Percentiles rank a stretch among this genome's conserved stretches.
phyloP scores from a whole-genome alignment of 176 grass and related monocot genomes.

The Areca catechu region DNA sequence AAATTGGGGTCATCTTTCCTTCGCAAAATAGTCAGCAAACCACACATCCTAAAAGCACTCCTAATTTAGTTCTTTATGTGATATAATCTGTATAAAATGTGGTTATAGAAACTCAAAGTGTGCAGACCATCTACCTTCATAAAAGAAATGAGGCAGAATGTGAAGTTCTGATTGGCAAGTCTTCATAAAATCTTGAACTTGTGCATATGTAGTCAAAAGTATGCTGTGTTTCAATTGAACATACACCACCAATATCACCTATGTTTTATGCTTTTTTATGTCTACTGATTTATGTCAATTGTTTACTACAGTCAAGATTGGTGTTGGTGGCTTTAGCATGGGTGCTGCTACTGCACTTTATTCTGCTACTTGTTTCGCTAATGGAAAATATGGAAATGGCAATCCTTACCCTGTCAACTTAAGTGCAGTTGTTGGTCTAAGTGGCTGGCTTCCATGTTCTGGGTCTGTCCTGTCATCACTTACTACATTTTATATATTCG shows the following conservation, averaged over 20 bases:
- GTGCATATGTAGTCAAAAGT: too few relatives aligned
- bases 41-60: neutral
- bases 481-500: neutral
- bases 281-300: slow-evolving; percentile 6
- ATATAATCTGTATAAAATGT: neutral
- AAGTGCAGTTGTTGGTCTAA: slow-evolving; percentile 69
- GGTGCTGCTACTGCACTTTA: slow-evolving; percentile 83
- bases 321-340: slow-evolving; percentile 96
- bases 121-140: too few relatives aligned
- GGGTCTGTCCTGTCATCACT: slow-evolving; percentile 37
- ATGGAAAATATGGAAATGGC: slow-evolving; percentile 90
- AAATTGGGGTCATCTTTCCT: too few relatives aligned
- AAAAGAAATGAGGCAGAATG: too few relatives aligned
- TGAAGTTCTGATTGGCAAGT: too few relatives aligned
- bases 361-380: slow-evolving; percentile 77
- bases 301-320: slow-evolving; percentile 68
- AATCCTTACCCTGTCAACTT: slow-evolving; percentile 77
- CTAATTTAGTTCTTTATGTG: neutral
- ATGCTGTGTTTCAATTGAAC: too few relatives aligned
- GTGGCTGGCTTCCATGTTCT: slow-evolving; percentile 93
- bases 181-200: too few relatives aligned
- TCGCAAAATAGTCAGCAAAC: neutral
- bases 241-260: neutral
- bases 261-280: neutral
- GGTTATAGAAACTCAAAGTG: too few relatives aligned